Percentiles rank a stretch among this genome's conserved stretches.
Conservation (phyloP, 1,284 basidiomycete genomes). For the Mycosarcoma maydis region DNA sequence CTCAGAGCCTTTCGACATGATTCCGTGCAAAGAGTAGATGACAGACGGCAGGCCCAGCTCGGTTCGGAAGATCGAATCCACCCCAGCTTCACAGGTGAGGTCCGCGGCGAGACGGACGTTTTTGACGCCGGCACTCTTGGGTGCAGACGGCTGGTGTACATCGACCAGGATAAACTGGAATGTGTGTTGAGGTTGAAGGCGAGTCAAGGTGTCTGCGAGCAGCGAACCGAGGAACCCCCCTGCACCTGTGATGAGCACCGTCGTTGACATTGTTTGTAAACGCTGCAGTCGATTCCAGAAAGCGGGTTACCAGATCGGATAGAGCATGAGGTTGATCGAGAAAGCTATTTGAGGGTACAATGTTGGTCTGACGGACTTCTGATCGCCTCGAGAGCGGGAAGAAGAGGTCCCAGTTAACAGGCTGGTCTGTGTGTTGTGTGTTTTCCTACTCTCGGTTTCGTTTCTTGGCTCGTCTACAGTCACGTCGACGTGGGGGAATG, state of each 20-base stretch:
- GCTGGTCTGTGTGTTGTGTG: too few species aligned
- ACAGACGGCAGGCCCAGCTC: conserved; percentile 29
- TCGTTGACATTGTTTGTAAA: conserved; percentile 31
- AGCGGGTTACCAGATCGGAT: too few species aligned
- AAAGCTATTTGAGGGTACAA: too few species aligned
- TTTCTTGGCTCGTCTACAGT: too few species aligned
- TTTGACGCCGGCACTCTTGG: conserved; percentile 12
- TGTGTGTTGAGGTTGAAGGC: conserved; percentile 14
- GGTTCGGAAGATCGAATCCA: conserved; percentile 41
- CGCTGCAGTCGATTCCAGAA: too few species aligned
- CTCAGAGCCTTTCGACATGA: conserved; percentile 51
- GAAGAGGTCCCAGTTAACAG: too few species aligned
- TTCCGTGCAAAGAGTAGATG: conserved; percentile 52
- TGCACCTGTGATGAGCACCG: conserved; percentile 51
- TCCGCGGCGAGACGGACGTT: conserved; percentile 30
- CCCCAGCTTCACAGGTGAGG: conserved; percentile 23
- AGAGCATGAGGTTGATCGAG: too few species aligned
- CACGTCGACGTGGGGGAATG: too few species aligned
- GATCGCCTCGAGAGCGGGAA: too few species aligned
- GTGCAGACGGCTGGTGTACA: conserved; percentile 23
- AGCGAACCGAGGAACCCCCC: conserved; percentile 50
- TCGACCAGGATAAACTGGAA: conserved; percentile 51
- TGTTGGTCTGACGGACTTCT: too few species aligned
- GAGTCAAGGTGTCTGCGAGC: conserved; percentile 34
- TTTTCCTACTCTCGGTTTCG: too few species aligned